A percentile compares a stretch with the other conserved stretches of the same genome.
Conservation (phyloP, 73 alveolate genomes). For the Paramecium pentaurelia region DNA sequence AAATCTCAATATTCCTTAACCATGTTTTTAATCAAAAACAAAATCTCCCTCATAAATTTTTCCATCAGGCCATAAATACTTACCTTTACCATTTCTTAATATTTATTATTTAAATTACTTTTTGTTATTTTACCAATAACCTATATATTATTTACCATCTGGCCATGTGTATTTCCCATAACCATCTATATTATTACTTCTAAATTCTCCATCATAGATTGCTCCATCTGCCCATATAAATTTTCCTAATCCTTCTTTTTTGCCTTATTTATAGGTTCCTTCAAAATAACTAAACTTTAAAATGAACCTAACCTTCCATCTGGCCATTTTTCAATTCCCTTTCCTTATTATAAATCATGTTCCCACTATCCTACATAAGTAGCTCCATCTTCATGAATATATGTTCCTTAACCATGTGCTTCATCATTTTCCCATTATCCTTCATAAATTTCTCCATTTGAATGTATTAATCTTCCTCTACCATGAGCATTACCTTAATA, state of each 20-base stretch:
- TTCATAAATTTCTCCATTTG: slow-evolving; percentile 68
- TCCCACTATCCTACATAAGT: slow-evolving; percentile 69
- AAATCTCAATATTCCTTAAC: slow-evolving; percentile 69
- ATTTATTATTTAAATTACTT: slow-evolving; percentile 55
- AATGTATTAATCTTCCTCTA: slow-evolving; percentile 66
- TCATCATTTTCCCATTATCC: slow-evolving; percentile 64
- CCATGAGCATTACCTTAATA: slow-evolving; percentile 62
- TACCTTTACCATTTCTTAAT: slow-evolving; percentile 68
- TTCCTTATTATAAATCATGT: slow-evolving; percentile 61
- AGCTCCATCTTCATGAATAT: slow-evolving; percentile 67
- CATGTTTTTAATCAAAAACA: slow-evolving; percentile 66
- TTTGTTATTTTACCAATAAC: slow-evolving; percentile 59
- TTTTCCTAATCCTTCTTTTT: slow-evolving; percentile 79
- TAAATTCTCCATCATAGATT: slow-evolving; percentile 77
- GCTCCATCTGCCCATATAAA: slow-evolving; percentile 82
- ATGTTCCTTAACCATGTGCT: slow-evolving; percentile 64
- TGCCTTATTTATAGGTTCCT: slow-evolving; percentile 75
- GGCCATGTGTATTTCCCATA: slow-evolving; percentile 58
- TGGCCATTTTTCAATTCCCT: slow-evolving; percentile 70
- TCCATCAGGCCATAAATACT: slow-evolving; percentile 70
- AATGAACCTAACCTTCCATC: slow-evolving; percentile 59
- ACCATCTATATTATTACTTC: slow-evolving; percentile 61
- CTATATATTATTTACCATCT: slow-evolving; percentile 60
- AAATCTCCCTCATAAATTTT: slow-evolving; percentile 71
- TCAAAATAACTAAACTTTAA: slow-evolving; percentile 9